These are phyloP conservation scores for Solanum peruvianum DNA, from an alignment of 257 asterid genomes.

Conservation along the genomic window DNA sequence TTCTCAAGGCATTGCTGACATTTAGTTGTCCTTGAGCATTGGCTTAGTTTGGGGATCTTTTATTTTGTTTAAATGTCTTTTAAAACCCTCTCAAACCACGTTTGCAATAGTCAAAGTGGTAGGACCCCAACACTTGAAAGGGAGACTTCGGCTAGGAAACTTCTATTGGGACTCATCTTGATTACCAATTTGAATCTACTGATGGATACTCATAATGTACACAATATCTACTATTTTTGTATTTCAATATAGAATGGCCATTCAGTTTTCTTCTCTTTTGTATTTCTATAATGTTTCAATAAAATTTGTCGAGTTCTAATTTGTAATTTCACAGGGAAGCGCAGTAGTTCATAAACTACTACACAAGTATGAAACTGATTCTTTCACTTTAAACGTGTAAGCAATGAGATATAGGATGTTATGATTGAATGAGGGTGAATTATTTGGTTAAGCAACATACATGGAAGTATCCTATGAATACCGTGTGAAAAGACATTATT, in stretches of 20 bases:
- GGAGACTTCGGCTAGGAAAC: neutral
- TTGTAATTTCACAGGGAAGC: neutral
- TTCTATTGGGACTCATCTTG: neutral
- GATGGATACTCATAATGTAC: neutral
- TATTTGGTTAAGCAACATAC: neutral
- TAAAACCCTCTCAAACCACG: neutral
- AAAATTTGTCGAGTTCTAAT: neutral
- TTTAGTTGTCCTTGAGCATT: neutral
- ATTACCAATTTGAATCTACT: neutral
- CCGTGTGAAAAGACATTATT: neutral
- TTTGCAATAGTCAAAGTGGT: neutral
- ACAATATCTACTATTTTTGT: neutral
- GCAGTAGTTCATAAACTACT: neutral
- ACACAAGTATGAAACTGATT: neutral
- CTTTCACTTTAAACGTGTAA: neutral
- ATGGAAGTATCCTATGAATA: neutral
- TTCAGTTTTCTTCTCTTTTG: neutral
- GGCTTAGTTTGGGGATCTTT: neutral
- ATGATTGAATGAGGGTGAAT: neutral
- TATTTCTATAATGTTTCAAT: neutral
- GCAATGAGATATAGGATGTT: neutral
- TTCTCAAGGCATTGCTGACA: neutral
- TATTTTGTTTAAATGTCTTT: neutral
- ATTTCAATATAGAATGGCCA: neutral
- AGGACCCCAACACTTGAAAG: neutral